phyloP scores from a whole-genome alignment of 1,284 basidiomycete species.

The Leccinum variabile region DNA sequence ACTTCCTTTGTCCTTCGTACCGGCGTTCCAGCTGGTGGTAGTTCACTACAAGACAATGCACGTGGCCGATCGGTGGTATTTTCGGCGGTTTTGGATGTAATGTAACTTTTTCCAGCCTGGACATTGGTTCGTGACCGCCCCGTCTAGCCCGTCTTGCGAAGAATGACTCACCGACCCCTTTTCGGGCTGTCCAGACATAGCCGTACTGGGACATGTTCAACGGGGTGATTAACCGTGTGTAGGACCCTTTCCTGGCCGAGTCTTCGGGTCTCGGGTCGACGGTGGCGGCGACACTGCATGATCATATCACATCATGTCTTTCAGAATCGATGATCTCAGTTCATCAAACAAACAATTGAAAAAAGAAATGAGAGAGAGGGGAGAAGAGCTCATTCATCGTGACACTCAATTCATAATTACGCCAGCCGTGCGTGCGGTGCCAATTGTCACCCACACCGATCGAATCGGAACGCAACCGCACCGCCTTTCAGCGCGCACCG shows the following conservation, averaged over 20 bases:
- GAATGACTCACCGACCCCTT: background rate
- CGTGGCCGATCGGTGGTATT: slow-evolving; percentile 23
- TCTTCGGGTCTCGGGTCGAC: slow-evolving; percentile 1
- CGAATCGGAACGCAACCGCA: background rate
- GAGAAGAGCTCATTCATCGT: background rate
- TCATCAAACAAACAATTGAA: slow-evolving; percentile 12
- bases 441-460: slow-evolving; percentile 17
- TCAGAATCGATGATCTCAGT: slow-evolving; percentile 12
- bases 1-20: background rate
- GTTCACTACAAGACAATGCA: slow-evolving; percentile 7
- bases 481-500: background rate
- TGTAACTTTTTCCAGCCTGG: slow-evolving; percentile 1
- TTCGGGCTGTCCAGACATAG: slow-evolving; percentile 8
- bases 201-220: slow-evolving; percentile 4
- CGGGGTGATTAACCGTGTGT: slow-evolving; percentile 15
- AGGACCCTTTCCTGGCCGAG: background rate
- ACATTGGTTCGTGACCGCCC: background rate
- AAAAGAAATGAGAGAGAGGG: background rate
- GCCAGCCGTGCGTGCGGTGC: background rate
- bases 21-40: background rate
- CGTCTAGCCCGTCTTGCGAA: background rate
- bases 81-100: slow-evolving; percentile 7
- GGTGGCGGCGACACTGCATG: slow-evolving; percentile 2
- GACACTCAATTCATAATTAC: background rate
- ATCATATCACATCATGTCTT: slow-evolving; percentile 7